Evolutionary conservation across 2,329 filamentous ascomycete species (phyloP), one percentile per base, ranked within the genome.

Genomic region (Phaeomoniella chlamydospora): DNA sequence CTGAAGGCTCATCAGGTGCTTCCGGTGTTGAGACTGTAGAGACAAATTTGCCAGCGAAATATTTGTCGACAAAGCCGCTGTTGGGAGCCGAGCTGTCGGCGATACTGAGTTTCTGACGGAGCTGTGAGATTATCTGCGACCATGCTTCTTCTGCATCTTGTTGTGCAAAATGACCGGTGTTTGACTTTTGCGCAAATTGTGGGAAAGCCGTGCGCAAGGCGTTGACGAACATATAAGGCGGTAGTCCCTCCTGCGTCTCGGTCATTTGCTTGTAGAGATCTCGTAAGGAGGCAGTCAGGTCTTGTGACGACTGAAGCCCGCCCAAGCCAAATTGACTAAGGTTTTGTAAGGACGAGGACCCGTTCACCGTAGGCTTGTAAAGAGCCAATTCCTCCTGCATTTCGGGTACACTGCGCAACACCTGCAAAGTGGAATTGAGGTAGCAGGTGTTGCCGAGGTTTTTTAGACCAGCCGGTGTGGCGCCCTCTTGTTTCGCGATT

Each of bases 391-490:
- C 74, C 22, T 83, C 68, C 52, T 94, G 85, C 22, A 98, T 73
- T 62, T 98, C 90, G 5, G 90, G 90, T 40, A 98, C 85, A 36
- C 80, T 72, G 42, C 83, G 77, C 45, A 98, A 65, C 3, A 85
- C 80, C 58, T 98, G 92, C n/a, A 98, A 68, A 0, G 88, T 94
- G 34, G 90, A 90, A 67, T 98, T 98, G 51, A 96, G 77, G 56
- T 98, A 98, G 65, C 90, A 98, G 3, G 92, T 98, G 59, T 98
- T 98, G 48, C 92, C 90, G 41, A 94, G 66, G 53, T 98, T 98
- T 55, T 81, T 72, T 42, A 98, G 65, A 33, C 90, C 90, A 38
- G 87, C 81, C 2, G 92, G 90, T 32, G 72, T 88, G 33, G 87
- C 87, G 39, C 84, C 86, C 40, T 79, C 80, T 53, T 80, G 74